A percentile compares a stretch with the other conserved stretches of the same genome.
These are phyloP conservation scores for Penicillium parvum DNA, from an alignment of 495 filamentous ascomycete species.

Conservation along the genomic window DNA sequence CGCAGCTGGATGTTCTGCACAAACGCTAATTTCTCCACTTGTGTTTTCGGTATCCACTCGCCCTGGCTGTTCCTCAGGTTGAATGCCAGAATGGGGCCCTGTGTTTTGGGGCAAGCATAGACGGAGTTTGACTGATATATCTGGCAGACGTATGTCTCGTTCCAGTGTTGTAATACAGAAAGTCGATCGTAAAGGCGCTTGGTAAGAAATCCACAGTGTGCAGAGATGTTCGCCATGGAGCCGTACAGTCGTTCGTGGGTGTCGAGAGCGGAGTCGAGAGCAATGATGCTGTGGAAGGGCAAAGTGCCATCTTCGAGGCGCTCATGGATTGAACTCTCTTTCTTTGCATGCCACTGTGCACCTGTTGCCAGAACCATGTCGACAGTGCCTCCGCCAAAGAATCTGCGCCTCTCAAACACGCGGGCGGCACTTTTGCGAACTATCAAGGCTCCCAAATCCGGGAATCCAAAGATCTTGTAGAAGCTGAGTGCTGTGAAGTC, in stretches of 20 bases:
- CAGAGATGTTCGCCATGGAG: constrained; percentile 63
- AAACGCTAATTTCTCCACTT: constrained; percentile 78
- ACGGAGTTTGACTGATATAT: constrained; percentile 52
- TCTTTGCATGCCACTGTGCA: constrained; percentile 64
- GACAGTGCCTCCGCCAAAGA: constrained; percentile 95
- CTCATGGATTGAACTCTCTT: constrained; percentile 68
- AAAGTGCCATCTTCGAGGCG: constrained; percentile 86
- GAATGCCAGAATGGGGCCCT: constrained; percentile 82
- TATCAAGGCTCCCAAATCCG: constrained; percentile 83
- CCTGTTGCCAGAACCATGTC: constrained; percentile 59
- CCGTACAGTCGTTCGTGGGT: constrained; percentile 66
- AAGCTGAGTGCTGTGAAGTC: constrained; percentile 90
- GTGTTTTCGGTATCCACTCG: constrained; percentile 72
- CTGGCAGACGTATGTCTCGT: constrained; percentile 59
- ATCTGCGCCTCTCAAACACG: constrained; percentile 61
- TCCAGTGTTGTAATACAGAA: constrained; percentile 57
- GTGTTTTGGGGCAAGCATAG: constrained; percentile 43
- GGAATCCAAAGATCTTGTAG: constrained; percentile 97
- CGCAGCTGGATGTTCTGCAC: constrained; percentile 76
- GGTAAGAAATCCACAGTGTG: constrained; percentile 68
- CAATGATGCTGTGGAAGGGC: constrained; percentile 83
- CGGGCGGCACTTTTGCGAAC: constrained; percentile 65
- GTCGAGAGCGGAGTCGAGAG: constrained; percentile 66
- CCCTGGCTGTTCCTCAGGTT: constrained; percentile 66
- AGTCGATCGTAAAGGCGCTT: constrained; percentile 56